These are phyloP conservation scores for Rhizophagus clarus DNA, from an alignment of 192 early-diverging fungal species.

Conservation along the genomic window DNA sequence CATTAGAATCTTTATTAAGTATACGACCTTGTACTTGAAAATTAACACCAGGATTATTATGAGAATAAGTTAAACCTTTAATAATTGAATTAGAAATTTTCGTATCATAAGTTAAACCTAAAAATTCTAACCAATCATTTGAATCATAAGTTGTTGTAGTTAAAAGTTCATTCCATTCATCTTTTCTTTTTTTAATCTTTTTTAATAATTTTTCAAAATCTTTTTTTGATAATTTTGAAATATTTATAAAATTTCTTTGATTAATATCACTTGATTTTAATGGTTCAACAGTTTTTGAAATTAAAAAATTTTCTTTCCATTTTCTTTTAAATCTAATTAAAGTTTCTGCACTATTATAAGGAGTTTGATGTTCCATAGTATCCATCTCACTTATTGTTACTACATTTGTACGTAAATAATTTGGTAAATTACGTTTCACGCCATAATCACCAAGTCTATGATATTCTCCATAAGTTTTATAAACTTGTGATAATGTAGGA, in stretches of 20 bases:
- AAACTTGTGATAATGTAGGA: conserved; percentile 69
- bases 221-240: conserved; percentile 55
- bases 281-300: conserved; percentile 55
- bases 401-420: conserved; percentile 58
- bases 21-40: conserved; percentile 66
- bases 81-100: neutral
- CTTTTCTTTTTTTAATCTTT: conserved; percentile 51
- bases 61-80: conserved; percentile 33
- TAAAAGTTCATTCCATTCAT: conserved; percentile 35
- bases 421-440: conserved; percentile 72
- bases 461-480: conserved; percentile 58
- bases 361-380: conserved; percentile 71
- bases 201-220: conserved; percentile 67
- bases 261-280: conserved; percentile 34
- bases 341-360: conserved; percentile 63
- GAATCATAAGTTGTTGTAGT: conserved; percentile 23
- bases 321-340: conserved; percentile 58
- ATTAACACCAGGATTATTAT: conserved; percentile 42
- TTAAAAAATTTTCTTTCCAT: conserved; percentile 78
- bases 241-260: conserved; percentile 47
- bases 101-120: conserved; percentile 40
- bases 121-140: conserved; percentile 44
- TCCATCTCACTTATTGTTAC: conserved; percentile 63
- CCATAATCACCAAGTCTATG: conserved; percentile 72
- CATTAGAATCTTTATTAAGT: conserved; percentile 44